Conservation (phyloP, 2,329 filamentous ascomycete species). For the Clonostachys chloroleuca region DNA sequence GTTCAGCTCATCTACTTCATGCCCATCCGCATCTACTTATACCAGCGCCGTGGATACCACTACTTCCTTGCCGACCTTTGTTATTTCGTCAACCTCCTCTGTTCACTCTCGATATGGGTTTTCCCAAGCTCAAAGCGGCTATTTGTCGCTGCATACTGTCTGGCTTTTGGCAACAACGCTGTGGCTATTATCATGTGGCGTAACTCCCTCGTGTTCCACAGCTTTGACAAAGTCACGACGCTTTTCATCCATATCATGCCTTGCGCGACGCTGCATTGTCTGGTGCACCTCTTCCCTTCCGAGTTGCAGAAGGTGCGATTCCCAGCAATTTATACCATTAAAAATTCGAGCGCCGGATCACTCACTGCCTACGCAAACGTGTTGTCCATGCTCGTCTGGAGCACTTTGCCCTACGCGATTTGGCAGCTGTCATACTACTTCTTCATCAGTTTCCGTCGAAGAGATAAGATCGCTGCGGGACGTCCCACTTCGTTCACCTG, state of each 20-base stretch:
- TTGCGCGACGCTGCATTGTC: conserved; percentile 85
- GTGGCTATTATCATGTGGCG: conserved; percentile 99
- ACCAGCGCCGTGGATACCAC: conserved; percentile 87
- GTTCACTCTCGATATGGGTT: conserved; percentile 79
- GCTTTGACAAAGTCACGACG: conserved; percentile 94
- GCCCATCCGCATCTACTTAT: conserved; percentile 90
- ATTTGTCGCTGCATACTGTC: conserved; percentile 86
- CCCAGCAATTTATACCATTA: conserved; percentile 82
- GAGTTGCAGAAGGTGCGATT: conserved; percentile 66
- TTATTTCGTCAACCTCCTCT: conserved; percentile 93
- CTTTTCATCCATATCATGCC: conserved; percentile 99
- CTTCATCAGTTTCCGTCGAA: conserved; percentile 90
- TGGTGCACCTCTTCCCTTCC: conserved; percentile 75
- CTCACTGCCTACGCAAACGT: conserved; percentile 75
- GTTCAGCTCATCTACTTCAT: conserved; percentile 88
- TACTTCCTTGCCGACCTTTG: conserved; percentile 97
- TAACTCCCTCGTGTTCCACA: conserved; percentile 97
- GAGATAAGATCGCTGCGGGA: conserved; percentile 92
- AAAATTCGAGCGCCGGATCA: conserved; percentile 61
- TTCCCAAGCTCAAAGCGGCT: conserved; percentile 88
- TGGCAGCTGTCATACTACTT: conserved; percentile 96
- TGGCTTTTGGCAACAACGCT: conserved; percentile 95
- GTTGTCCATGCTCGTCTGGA: conserved; percentile 87
- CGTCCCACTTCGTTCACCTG: conserved; percentile 96
- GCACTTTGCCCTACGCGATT: conserved; percentile 83